Evolutionary conservation across 805 yeast genomes (phyloP).

Genomic region (Sporopachydermia quercuum): DNA sequence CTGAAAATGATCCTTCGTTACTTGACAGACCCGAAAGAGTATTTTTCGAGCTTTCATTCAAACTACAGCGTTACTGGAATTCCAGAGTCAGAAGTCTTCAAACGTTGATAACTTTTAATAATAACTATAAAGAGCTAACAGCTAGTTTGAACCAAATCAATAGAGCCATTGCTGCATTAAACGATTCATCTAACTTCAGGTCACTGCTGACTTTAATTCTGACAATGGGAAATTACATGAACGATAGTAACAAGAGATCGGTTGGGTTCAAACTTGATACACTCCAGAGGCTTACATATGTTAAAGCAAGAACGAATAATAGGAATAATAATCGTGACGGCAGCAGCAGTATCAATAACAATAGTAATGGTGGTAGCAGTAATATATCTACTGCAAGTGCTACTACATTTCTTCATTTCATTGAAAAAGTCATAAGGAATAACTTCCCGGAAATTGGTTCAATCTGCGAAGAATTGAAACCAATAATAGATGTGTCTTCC

Average conservation of each 20-base stretch:
- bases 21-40: conserved; percentile 59
- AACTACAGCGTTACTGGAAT: conserved; percentile 57
- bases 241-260: conserved; percentile 51
- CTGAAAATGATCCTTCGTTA: conserved; percentile 40
- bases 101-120: conserved; percentile 40
- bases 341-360: too few relatives aligned
- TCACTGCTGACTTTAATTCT: conserved; percentile 50
- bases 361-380: conserved; percentile 33
- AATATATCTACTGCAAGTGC: too few relatives aligned
- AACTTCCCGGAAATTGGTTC: conserved; percentile 50
- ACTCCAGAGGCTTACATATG: conserved; percentile 50
- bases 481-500: conserved; percentile 39
- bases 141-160: conserved; percentile 42
- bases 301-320: too few relatives aligned
- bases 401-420: conserved; percentile 59
- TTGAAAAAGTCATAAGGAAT: conserved; percentile 50
- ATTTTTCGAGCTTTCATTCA: conserved; percentile 51
- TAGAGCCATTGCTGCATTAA: conserved; percentile 39
- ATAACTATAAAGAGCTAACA: conserved; percentile 49
- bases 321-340: too few relatives aligned
- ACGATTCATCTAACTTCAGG: conserved; percentile 36
- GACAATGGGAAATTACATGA: conserved; percentile 70
- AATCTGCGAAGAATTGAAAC: conserved; percentile 45
- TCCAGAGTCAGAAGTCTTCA: conserved; percentile 51
- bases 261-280: conserved; percentile 59